These are phyloP conservation scores for Myxozyma vanderwaltii DNA, from an alignment of 805 yeast genomes.

Conservation along the genomic window DNA sequence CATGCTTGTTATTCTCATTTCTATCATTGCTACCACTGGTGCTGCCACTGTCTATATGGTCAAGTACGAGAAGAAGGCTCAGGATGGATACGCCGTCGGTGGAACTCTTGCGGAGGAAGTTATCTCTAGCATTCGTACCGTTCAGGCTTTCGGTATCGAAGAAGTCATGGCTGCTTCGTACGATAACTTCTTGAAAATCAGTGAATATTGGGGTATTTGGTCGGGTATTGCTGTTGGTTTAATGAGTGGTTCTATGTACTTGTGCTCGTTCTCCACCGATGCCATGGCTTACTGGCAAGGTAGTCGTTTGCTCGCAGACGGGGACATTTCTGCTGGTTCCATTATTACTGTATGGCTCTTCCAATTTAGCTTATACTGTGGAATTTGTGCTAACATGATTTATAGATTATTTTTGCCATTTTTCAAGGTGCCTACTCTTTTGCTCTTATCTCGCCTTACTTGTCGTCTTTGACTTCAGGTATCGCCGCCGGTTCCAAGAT, in stretches of 20 bases:
- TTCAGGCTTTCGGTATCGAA: conserved; percentile 49
- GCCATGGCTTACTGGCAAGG: conserved; percentile 41
- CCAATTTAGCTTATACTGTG: neutral
- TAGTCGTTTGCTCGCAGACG: conserved; percentile 30
- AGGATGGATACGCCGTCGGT: conserved; percentile 29
- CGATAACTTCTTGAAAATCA: conserved; percentile 38
- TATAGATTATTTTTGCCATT: conserved; percentile 47
- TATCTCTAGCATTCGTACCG: conserved; percentile 45
- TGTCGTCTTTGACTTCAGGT: conserved; percentile 44
- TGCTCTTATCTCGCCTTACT: conserved; percentile 46
- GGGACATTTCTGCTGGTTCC: conserved; percentile 25
- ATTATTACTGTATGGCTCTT: conserved; percentile 29
- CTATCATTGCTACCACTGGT: conserved; percentile 41
- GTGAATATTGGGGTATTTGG: conserved; percentile 34
- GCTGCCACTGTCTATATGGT: conserved; percentile 40
- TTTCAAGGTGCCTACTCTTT: conserved; percentile 48
- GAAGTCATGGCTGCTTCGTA: conserved; percentile 42
- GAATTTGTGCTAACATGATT: conserved; percentile 34
- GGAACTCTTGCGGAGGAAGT: conserved; percentile 49
- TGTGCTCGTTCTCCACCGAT: conserved; percentile 34
- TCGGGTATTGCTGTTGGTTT: conserved; percentile 30
- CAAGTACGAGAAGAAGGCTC: conserved; percentile 22
- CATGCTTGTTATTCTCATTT: conserved; percentile 42
- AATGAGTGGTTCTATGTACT: conserved; percentile 41
- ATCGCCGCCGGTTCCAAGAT: conserved; percentile 45